Base-by-base conservation (phyloP, 2,329 filamentous ascomycete species). In the Cercospora zeae-maydis region DNA sequence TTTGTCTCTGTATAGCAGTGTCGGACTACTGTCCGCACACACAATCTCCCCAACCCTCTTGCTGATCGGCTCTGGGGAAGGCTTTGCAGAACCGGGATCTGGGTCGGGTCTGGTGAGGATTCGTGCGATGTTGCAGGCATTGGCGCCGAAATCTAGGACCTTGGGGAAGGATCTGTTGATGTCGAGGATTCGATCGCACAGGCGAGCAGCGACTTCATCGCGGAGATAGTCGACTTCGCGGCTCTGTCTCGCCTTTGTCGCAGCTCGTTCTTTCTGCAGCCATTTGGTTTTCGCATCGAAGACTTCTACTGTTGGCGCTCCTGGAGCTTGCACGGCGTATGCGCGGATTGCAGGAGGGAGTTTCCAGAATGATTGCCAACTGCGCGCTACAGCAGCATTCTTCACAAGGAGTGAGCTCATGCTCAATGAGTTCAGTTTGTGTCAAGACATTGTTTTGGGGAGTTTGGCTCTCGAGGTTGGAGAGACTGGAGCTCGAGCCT, bases 131-230 rank as follows among this genome's bases (percentile, higher is more conserved):
- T 97, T 96, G 83, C 93, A 97, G 65, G 93, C 91, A 76, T 98
- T 96, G 66, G 95, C 93, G 66, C 95, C 95, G 33, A 97, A 87
- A 76, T 99, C 95, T 64, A 99, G 89, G 24, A 92, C 92, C 68
- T 86, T 84, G 49, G 89, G 86, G 71, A 96, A 97, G 61, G 87
- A 83, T 33, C 95, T 90, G 72, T 96, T 96, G 80, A 99, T 96
- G 75, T 98, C 93, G 69, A 98, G 82, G 55, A 99, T 81, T 52
- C 95, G 85, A 71, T 98, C 93, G 71, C 90, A 91, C 27, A 99
- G 80, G 55, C 95, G 86, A 51, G 83, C 82, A 56, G 95, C 95
- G 4, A 97, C 89, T 76, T 98, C 93, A 74, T 98, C 92, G 75
- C 93, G 92, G 61, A 99, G 81, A 74, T 98, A 98, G 78, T 98